Conservation (phyloP, 345 rosid species). For the Kandelia obovata region DNA sequence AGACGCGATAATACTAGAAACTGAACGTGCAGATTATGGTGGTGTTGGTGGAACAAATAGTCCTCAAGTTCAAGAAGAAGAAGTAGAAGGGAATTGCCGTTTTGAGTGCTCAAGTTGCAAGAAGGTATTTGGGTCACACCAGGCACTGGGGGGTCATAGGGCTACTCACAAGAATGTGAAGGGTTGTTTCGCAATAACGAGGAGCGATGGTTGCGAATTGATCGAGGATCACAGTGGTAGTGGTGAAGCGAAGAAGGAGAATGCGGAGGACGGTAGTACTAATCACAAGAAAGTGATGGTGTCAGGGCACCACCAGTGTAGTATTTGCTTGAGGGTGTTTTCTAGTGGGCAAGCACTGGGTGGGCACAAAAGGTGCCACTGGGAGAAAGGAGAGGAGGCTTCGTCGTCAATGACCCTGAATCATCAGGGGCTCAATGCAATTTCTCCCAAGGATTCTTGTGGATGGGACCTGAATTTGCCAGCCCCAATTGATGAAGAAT, state of each 20-base stretch:
- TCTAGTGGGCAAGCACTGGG: slow-evolving; percentile 83
- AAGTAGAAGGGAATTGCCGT: slow-evolving; percentile 13
- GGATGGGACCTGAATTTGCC: slow-evolving; percentile 67
- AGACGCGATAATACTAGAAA: not conserved
- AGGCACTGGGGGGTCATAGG: slow-evolving; percentile 86
- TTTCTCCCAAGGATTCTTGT: slow-evolving; percentile 14
- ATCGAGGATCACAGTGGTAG: slow-evolving; percentile 3
- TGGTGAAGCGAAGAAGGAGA: not conserved
- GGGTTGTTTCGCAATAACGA: slow-evolving; percentile 69
- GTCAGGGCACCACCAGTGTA: slow-evolving; percentile 43
- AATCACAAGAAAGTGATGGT: slow-evolving; percentile 2
- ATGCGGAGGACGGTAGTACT: not conserved
- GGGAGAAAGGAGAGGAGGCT: slow-evolving; percentile 69
- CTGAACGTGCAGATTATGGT: not conserved
- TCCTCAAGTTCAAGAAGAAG: slow-evolving; percentile 18
- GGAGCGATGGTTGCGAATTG: slow-evolving; percentile 6
- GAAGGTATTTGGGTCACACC: slow-evolving; percentile 81
- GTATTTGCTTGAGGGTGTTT: slow-evolving; percentile 58
- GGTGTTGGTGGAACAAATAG: not conserved
- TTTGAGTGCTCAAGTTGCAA: slow-evolving; percentile 81
- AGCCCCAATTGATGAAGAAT: slow-evolving; percentile 42
- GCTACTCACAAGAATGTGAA: slow-evolving; percentile 81
- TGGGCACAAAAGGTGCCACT: slow-evolving; percentile 97
- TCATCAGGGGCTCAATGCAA: slow-evolving; percentile 16
- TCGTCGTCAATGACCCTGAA: not conserved